These are phyloP conservation scores for Ceratobasidium sp. DNA, from an alignment of 1,284 basidiomycete species.

Conservation along the genomic window DNA sequence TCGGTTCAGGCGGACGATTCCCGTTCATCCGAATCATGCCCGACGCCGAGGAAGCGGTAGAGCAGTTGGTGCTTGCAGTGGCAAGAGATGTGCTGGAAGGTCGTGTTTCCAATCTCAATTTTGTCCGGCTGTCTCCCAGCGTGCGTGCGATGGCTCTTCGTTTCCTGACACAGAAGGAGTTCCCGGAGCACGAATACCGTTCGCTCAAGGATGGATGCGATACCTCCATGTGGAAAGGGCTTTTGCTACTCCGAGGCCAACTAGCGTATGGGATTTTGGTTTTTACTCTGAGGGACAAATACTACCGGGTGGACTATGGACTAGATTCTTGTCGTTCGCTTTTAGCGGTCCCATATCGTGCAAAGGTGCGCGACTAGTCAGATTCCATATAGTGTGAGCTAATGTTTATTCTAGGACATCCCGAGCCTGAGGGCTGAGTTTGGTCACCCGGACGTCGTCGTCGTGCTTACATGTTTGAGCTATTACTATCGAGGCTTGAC, in stretches of 20 bases:
- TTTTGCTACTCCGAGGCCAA: constrained; percentile 63
- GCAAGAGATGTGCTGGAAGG: constrained; percentile 53
- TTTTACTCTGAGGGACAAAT: constrained; percentile 60
- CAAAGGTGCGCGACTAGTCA: constrained; percentile 53
- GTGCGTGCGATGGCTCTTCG: constrained; percentile 50
- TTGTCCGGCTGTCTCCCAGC: constrained; percentile 42
- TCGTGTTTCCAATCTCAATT: constrained; percentile 19
- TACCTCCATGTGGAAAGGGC: constrained; percentile 53
- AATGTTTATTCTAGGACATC: constrained; percentile 63
- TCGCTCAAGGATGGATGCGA: background rate
- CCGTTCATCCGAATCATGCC: constrained; percentile 58
- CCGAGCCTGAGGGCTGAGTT: constrained; percentile 67
- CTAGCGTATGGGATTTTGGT: constrained; percentile 61
- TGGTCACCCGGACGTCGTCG: constrained; percentile 67
- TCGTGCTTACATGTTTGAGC: constrained; percentile 65
- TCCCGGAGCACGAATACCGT: constrained; percentile 21
- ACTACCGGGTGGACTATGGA: constrained; percentile 70
- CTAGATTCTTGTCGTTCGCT: constrained; percentile 62
- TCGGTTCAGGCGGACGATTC: constrained; percentile 52
- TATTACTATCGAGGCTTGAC: constrained; percentile 68
- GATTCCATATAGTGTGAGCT: constrained; percentile 64
- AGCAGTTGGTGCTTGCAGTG: constrained; percentile 51
- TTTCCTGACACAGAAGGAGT: constrained; percentile 52
- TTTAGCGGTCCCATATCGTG: constrained; percentile 68
- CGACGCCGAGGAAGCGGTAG: constrained; percentile 51